A percentile compares a stretch with the other conserved stretches of the same genome.
Conservation (phyloP, 2,329 filamentous ascomycete genomes). For the Verticillium zaregamsianum region DNA sequence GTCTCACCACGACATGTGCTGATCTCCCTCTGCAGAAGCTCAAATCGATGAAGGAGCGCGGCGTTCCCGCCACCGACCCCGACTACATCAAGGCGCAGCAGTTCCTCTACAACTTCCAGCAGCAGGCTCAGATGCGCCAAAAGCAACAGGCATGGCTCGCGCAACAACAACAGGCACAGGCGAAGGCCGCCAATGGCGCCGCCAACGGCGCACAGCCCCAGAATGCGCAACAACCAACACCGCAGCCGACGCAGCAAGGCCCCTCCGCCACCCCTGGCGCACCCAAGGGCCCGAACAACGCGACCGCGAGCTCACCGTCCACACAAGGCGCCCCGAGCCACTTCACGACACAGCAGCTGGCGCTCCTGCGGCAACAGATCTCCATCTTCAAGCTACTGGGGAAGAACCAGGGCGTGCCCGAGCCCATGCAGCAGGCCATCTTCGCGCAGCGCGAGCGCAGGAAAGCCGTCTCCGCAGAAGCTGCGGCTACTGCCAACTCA, state of each 20-base stretch:
- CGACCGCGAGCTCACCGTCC: constrained; percentile 16
- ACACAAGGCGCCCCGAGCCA: constrained; percentile 34
- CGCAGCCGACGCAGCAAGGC: constrained; percentile 29
- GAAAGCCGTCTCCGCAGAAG: constrained; percentile 47
- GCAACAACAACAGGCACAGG: constrained; percentile 48
- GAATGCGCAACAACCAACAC: constrained; percentile 4
- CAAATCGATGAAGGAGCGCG: constrained; percentile 81
- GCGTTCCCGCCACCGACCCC: constrained; percentile 76
- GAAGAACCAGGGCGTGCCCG: constrained; percentile 79
- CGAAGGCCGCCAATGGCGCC: constrained; percentile 42
- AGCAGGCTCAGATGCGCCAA: constrained; percentile 51
- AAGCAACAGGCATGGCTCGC: constrained; percentile 39
- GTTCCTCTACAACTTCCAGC: constrained; percentile 69
- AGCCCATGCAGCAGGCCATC: constrained; percentile 75
- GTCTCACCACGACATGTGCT: neutral
- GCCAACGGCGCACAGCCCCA: constrained; percentile 39
- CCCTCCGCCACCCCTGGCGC: constrained; percentile 30
- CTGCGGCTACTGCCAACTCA: constrained; percentile 12
- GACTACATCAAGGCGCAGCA: constrained; percentile 81
- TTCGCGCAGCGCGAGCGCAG: constrained; percentile 71
- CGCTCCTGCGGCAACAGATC: constrained; percentile 79
- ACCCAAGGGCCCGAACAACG: constrained; percentile 29
- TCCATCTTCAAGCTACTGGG: constrained; percentile 85
- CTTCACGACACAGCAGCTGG: constrained; percentile 76
- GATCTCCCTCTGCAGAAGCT: constrained; percentile 61